Conservation (phyloP, 768 basidiomycete species). For the Lactarius hengduanensis region DNA sequence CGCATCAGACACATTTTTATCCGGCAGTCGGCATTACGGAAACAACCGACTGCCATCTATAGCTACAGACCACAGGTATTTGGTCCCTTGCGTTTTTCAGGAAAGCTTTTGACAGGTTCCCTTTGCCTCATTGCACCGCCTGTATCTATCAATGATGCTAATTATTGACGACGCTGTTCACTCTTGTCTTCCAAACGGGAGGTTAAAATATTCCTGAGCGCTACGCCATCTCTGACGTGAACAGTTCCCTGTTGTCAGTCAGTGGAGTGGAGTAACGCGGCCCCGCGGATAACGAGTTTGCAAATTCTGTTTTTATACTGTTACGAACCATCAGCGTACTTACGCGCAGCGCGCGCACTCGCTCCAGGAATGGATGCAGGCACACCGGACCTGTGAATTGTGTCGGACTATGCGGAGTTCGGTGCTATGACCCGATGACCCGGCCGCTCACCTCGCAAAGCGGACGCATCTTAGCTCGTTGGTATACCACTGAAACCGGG, state of each 20-base stretch:
- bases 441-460: slow-evolving; percentile 1
- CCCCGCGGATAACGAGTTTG: slow-evolving; percentile 23
- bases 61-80: neutral
- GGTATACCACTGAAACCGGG: neutral
- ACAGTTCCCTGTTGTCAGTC: slow-evolving; percentile 6
- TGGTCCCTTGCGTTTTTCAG: neutral
- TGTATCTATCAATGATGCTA: slow-evolving; percentile 15
- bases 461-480: slow-evolving; percentile 8
- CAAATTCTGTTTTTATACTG: slow-evolving; percentile 21
- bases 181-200: neutral
- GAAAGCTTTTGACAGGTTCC: slow-evolving; percentile 16
- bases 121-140: slow-evolving; percentile 3
- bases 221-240: slow-evolving; percentile 24
- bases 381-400: slow-evolving; percentile 7
- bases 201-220: slow-evolving; percentile 15
- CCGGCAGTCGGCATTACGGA: slow-evolving; percentile 31
- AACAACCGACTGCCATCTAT: slow-evolving; percentile 16
- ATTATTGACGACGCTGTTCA: neutral
- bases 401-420: slow-evolving; percentile 14
- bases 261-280: slow-evolving; percentile 6
- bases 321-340: slow-evolving; percentile 15
- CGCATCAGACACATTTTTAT: slow-evolving; percentile 55
- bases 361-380: slow-evolving; percentile 26
- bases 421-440: slow-evolving; percentile 8
- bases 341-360: slow-evolving; percentile 9